A percentile compares a stretch with the other conserved stretches of the same genome.
These are phyloP conservation scores for Leishmania arabica DNA, from an alignment of 208 protist species.

Conservation along the genomic window DNA sequence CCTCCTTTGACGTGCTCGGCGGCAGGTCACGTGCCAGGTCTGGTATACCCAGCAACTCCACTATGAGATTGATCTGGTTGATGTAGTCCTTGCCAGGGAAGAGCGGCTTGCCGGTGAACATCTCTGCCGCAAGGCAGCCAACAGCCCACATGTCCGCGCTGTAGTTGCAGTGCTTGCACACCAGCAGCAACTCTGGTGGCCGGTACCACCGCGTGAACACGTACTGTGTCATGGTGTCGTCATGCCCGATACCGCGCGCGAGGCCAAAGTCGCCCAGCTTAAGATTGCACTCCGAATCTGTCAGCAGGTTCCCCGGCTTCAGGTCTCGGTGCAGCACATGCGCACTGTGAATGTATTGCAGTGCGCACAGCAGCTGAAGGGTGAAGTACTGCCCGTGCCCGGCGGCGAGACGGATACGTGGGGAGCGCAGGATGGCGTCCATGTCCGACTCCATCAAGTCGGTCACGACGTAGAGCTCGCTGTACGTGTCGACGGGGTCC, in stretches of 20 bases:
- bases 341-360: slow-evolving; percentile 96
- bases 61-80: slow-evolving; percentile 87
- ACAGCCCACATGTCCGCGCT: slow-evolving; percentile 97
- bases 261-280: slow-evolving; percentile 95
- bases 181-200: slow-evolving; percentile 98
- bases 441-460: slow-evolving; percentile 95
- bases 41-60: slow-evolving; percentile 69
- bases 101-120: slow-evolving; percentile 87
- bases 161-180: slow-evolving; percentile 84
- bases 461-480: slow-evolving; percentile 87
- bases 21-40: slow-evolving; percentile 76
- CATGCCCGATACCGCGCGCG: slow-evolving; percentile 51
- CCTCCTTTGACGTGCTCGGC: slow-evolving; percentile 65
- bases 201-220: slow-evolving; percentile 99
- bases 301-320: slow-evolving; percentile 94
- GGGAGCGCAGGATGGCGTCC: slow-evolving; percentile 74
- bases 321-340: slow-evolving; percentile 96
- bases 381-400: slow-evolving; percentile 95
- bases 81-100: slow-evolving; percentile 89
- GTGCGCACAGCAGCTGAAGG: slow-evolving; percentile 94
- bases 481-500: slow-evolving; percentile 43
- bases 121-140: slow-evolving; percentile 96
- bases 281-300: slow-evolving; percentile 91
- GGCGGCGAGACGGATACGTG: slow-evolving; percentile 41
- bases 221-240: slow-evolving; percentile 94